These are phyloP conservation scores for Periconia digitata DNA, from an alignment of 2,329 filamentous ascomycete genomes.

Conservation along the genomic window DNA sequence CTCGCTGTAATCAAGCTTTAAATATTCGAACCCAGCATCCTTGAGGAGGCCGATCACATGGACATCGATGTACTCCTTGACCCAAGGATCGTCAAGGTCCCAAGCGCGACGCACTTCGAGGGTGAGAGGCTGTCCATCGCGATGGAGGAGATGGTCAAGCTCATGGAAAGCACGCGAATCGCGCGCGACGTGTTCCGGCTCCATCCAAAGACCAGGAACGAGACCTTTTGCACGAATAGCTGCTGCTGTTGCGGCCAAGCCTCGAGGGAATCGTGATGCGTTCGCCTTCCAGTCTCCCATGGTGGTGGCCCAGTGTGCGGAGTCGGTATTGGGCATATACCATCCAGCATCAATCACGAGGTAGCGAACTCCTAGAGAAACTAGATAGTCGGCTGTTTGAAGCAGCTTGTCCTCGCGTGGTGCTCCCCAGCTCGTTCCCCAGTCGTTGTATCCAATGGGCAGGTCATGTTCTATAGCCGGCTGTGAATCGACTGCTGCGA, in stretches of 20 bases:
- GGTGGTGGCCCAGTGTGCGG: constrained; percentile 4
- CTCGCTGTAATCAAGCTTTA: constrained; percentile 7
- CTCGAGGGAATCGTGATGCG: background rate
- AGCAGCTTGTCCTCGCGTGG: constrained; percentile 3
- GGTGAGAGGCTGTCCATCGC: constrained; percentile 4
- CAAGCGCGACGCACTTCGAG: constrained; percentile 5
- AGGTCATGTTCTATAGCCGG: constrained; percentile 2
- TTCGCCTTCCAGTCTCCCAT: constrained; percentile 5
- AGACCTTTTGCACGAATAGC: background rate
- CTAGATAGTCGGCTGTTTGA: constrained; percentile 1
- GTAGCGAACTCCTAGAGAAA: constrained; percentile 1
- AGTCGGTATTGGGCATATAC: constrained; percentile 1
- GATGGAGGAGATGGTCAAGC: constrained; percentile 2
- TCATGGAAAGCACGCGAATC: constrained; percentile 3
- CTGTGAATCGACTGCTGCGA: constrained; percentile 2
- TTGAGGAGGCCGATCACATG: constrained; percentile 2
- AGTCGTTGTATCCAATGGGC: constrained; percentile 5
- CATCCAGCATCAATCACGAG: constrained; percentile 4
- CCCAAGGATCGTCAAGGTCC: constrained; percentile 7
- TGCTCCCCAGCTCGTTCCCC: constrained; percentile 4
- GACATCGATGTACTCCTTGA: constrained; percentile 1
- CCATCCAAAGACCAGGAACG: constrained; percentile 4
- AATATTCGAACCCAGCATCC: constrained; percentile 5
- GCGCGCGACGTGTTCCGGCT: constrained; percentile 3
- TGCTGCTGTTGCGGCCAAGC: background rate